Evolutionary conservation across 2,329 filamentous ascomycete species (phyloP), one percentile per base, ranked within the genome.

Genomic region (Fonsecaea erecta): DNA sequence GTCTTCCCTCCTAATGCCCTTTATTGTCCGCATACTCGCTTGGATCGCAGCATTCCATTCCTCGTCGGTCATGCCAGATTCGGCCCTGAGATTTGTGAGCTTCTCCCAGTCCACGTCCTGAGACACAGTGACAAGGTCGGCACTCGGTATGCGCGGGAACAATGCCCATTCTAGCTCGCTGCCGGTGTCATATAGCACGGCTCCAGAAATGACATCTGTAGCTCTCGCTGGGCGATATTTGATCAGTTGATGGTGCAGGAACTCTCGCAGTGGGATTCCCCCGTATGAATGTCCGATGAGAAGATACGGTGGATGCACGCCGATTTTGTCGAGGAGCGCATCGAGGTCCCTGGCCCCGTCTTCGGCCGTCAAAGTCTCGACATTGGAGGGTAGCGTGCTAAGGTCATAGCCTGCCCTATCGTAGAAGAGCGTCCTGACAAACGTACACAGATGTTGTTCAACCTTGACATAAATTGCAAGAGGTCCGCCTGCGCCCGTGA

Each of bases 211-310:
- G 6, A 73, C 67, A 1, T 68, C 68, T 0, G 70, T 62, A 4
- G 21, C 16, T 4, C 12, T 18, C 18, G 40, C 34, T 6, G 52
- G 9, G 14, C 11, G 40, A n/a, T 32, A n/a, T 34, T 51, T 52
- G 32, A 73, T 70, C 0, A 71, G 63, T 34, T 74, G 70, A 0
- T 75, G 64, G 60, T 79, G 75, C 14, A 80, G 67, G 60, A 74
- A 79, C 55, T 79, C 77, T 4, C 78, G 74, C 18, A 77, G 75
- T 46, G 79, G 68, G 48, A 79, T 75, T 0, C 71, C 77, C 7
- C 78, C 78, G 57, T 78, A 80, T 11, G 77, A 79, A 65, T 80
- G 78, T 1, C 72, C 77, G 1, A 76, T 73, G 5, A 80, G 68
- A 2, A 79, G 48, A 16, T 76, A 71, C 1, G 76, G 77, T 6